Evolutionary conservation across 2,329 filamentous ascomycete genomes (phyloP).

Genomic region (Phaeosphaeria sp.): DNA sequence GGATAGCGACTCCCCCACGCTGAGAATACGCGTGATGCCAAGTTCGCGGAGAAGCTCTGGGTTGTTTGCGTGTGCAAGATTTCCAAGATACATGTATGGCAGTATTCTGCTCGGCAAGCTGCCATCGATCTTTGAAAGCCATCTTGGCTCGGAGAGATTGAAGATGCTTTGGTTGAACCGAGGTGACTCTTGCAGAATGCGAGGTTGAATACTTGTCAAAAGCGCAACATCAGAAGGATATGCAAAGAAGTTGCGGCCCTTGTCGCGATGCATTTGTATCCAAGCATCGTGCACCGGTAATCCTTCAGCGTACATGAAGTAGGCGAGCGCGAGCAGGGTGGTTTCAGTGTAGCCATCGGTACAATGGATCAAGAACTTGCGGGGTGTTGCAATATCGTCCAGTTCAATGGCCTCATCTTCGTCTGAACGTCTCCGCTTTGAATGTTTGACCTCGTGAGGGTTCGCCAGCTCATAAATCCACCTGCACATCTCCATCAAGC

Average conservation of each 20-base stretch:
- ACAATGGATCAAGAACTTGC: conserved; percentile 86
- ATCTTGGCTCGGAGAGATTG: conserved; percentile 71
- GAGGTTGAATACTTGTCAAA: conserved; percentile 76
- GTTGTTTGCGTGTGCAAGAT: conserved; percentile 92
- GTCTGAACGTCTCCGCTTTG: conserved; percentile 53
- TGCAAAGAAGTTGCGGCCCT: conserved; percentile 91
- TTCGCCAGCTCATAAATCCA: conserved; percentile 90
- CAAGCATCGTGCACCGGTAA: conserved; percentile 82
- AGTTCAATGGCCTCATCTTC: conserved; percentile 65
- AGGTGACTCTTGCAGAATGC: conserved; percentile 76
- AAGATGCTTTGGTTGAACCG: conserved; percentile 56
- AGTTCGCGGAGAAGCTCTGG: conserved; percentile 79
- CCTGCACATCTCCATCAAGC: conserved; percentile 82
- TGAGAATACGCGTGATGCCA: conserved; percentile 86
- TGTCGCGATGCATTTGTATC: conserved; percentile 81
- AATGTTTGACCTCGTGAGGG: conserved; percentile 54
- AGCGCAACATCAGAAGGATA: conserved; percentile 89
- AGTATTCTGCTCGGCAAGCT: conserved; percentile 88
- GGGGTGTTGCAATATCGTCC: conserved; percentile 53
- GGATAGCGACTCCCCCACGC: conserved; percentile 85
- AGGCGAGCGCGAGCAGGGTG: conserved; percentile 85
- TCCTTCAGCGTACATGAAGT: conserved; percentile 91
- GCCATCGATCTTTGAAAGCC: conserved; percentile 85
- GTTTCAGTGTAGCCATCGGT: conserved; percentile 96
- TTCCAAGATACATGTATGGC: conserved; percentile 95